Evolutionary conservation across 2,329 filamentous ascomycete genomes (phyloP), one percentile per base, ranked within the genome.

Genomic region (Penicillium sp.): DNA sequence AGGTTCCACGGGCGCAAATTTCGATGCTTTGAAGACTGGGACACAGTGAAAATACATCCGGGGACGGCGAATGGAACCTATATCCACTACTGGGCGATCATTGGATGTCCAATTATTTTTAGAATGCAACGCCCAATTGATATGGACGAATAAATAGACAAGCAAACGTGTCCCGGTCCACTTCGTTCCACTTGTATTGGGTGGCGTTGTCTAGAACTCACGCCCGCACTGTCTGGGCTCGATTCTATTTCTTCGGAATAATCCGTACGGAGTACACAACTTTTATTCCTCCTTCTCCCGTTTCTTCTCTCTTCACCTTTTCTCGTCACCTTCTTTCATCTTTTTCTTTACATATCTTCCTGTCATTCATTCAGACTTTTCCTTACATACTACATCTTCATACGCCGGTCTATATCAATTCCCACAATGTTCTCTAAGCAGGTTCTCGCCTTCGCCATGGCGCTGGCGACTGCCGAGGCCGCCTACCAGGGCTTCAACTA

Each of bases 401-500:
- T 23, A 42, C 41, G 44, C 47, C 47, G 48, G 49, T 56, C 47
- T 32, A 44, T 57, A 38, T 18, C 38, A 29, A 49, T 48, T 42
- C n/a, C 43, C 62, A 69, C 52, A 35, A 68, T 69, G 65, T 64
- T 68, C 46, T 55, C 62, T 53, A 58, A 64, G 44, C 57, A 66
- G 32, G 53, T 66, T 45, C 58, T 71, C 50, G 65, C 69, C 18
- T 53, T 69, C 42, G 66, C 67, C 40, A 55, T 69, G 49, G 61
- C 68, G 38, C 44, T 70, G 46, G 63, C 65, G 24, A 55, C 66
- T 32, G 57, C 66, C 42, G 61, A 68, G 55, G 69, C 70, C 47
- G 66, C 63, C 57, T 65, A 65, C 57, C 67, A 72, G 55, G 75
- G 75, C 54, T 77, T 78, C 69, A 77, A 75, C 70, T 77, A 77